Conservation (phyloP, 73 alveolate species). For the Paramecium octaurelia region DNA sequence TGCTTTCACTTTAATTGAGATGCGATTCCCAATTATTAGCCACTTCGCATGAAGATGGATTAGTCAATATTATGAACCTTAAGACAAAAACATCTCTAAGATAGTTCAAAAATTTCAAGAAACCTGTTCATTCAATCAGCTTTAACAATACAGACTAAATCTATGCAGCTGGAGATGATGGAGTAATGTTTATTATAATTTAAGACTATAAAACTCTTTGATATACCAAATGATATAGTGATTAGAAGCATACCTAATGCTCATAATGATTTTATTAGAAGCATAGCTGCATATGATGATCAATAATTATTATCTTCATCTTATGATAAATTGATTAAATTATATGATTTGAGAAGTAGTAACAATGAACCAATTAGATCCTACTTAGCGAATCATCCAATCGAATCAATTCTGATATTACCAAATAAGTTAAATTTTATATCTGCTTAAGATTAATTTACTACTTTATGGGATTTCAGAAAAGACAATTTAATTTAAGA, state of each 20-base stretch:
- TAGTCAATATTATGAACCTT: constrained; percentile 10
- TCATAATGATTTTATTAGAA: constrained; percentile 26
- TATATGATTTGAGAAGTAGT: constrained; percentile 20
- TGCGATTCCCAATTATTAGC: constrained; percentile 30
- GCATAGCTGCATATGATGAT: background rate
- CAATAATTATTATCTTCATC: background rate
- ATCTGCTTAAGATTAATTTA: constrained; percentile 17
- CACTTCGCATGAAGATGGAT: constrained; percentile 27
- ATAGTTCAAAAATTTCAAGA: background rate
- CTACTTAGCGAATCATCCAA: background rate
- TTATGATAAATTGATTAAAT: background rate
- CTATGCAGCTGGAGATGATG: constrained; percentile 47
- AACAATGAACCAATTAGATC: background rate
- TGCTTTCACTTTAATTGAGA: background rate
- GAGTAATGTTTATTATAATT: background rate
- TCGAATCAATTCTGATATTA: background rate
- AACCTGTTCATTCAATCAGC: background rate
- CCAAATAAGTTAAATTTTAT: constrained; percentile 5
- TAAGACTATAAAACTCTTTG: constrained; percentile 3
- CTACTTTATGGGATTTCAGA: constrained; percentile 39
- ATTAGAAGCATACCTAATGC: constrained; percentile 16
- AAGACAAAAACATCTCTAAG: constrained; percentile 41
- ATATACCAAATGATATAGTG: background rate
- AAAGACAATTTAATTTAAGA: background rate
- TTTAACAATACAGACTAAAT: background rate